phyloP scores from a whole-genome alignment of 83 land plant species.

The Diphasiastrum complanatum region DNA sequence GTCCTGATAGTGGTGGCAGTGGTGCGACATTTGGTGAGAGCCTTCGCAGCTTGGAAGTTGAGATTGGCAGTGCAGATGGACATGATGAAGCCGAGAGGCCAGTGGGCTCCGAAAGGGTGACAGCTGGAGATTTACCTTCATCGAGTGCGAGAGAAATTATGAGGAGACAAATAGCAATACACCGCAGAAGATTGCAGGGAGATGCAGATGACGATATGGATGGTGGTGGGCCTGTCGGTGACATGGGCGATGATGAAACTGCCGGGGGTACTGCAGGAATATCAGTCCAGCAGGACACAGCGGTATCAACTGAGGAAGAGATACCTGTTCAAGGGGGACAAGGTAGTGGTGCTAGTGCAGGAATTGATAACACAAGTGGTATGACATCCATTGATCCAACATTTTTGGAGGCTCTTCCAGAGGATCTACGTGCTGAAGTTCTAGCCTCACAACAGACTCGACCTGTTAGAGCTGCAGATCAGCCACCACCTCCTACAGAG shows the following conservation, averaged over 20 bases:
- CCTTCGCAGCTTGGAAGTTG: constrained; percentile 87
- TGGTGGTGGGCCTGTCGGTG: constrained; percentile 17
- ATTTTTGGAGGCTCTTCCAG: constrained; percentile 96
- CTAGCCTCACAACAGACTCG: constrained; percentile 81
- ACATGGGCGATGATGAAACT: constrained; percentile 13
- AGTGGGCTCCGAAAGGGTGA: constrained; percentile 24
- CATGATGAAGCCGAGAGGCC: constrained; percentile 67
- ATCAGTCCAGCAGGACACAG: no score
- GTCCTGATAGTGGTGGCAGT: constrained; percentile 92
- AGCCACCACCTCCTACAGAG: constrained; percentile 54
- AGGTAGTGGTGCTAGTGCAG: no score
- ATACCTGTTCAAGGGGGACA: no score
- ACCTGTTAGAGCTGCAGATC: constrained; percentile 47
- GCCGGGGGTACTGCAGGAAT: constrained; percentile 6
- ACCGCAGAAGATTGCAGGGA: constrained; percentile 16
- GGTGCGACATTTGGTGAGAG: constrained; percentile 91
- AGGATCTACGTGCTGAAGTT: constrained; percentile 93
- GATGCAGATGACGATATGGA: constrained; percentile 44
- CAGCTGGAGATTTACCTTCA: constrained; percentile 12
- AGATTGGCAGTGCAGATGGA: constrained; percentile 98
- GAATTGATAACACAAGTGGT: constrained; percentile 30
- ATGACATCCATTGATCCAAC: constrained; percentile 89
- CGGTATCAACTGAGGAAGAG: no score
- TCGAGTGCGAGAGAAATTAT: no score
- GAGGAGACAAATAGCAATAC: no score